Evolutionary conservation across 129 eudicot species (phyloP).

Genomic region (Centella asiatica): DNA sequence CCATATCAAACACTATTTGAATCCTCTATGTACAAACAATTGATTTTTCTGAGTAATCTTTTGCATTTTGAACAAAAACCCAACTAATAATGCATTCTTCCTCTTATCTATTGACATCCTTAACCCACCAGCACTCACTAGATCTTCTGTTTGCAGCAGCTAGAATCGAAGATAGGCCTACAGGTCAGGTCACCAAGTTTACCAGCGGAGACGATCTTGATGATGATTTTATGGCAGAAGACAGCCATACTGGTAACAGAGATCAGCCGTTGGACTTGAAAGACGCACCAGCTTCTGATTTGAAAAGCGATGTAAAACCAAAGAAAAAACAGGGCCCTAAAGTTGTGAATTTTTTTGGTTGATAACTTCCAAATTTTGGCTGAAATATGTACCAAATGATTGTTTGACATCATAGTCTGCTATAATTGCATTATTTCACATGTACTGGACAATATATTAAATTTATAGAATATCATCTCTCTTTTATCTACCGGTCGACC

Average conservation of each 20-base stretch:
- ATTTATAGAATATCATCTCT: not conserved
- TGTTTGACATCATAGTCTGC: not conserved
- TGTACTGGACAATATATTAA: not conserved
- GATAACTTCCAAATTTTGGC: constrained; percentile 9
- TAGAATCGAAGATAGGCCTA: constrained; percentile 32
- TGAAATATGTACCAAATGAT: not conserved
- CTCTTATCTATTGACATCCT: not conserved
- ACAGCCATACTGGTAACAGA: constrained; percentile 11
- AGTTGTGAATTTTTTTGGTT: constrained; percentile 84
- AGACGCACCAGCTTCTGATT: constrained; percentile 13
- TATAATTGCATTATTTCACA: not conserved
- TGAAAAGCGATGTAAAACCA: constrained; percentile 26
- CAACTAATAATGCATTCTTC: not conserved
- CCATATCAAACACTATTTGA: no score
- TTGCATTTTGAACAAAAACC: not conserved
- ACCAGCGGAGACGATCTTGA: constrained; percentile 90
- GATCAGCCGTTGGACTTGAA: constrained; percentile 14
- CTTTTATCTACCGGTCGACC: no score
- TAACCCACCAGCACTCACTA: not conserved
- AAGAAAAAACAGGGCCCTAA: constrained; percentile 75
- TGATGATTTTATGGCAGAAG: constrained; percentile 59
- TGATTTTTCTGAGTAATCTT: no score
- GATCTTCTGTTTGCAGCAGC: constrained; percentile 19
- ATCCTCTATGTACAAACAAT: no score
- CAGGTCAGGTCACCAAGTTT: constrained; percentile 61